Base-by-base conservation (phyloP, 2,329 filamentous ascomycete genomes). In the Exophiala sideris region DNA sequence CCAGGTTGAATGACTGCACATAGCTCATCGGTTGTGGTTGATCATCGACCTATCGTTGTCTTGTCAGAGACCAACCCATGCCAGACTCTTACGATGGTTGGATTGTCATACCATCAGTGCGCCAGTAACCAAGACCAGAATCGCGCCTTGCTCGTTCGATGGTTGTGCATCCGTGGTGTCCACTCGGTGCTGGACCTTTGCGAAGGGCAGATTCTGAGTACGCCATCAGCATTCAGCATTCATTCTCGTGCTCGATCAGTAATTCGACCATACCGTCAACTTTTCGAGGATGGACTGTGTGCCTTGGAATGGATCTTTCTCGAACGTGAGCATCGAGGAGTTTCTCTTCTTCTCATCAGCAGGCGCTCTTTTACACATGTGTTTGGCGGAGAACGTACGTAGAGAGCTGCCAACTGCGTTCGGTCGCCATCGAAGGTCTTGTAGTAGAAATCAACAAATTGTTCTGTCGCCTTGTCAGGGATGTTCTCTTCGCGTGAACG, bases 361-460 rank as follows among this genome's bases (percentile, higher is more conserved):
- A 24, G 45, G 54, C 42, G 42, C 29, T 32, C 52, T 38, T 38
- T 46, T 52, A 18, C 11, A 24, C 34, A 54, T 47, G 29, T 40
- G 4, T 20, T n/a, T 10, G 7, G 20, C 24, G 38, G 6, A 16
- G 20, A 51, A 66, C 88, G 69, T 83, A 96, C 92, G 79, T 96
- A 97, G 76, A 96, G 89, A 58, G 75, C 68, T 11, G 72, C 74
- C 40, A 96, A 81, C 48, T 70, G 66, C 52, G 74, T 73, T 67
- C 91, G 86, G 73, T 91, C 80, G 58, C 68, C 60, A 71, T 96
- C 91, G 75, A 96, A 96, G 56, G 85, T 86, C 67, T 86, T 79
- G 82, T 96, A 96, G 84, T 96, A 97, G 79, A 87, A 92, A 57
- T 85, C 70, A 63, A 92, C 86, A 75, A 97, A 96, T 76, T 95